Conservation (phyloP, 257 asterid species). For the Avicennia marina region DNA sequence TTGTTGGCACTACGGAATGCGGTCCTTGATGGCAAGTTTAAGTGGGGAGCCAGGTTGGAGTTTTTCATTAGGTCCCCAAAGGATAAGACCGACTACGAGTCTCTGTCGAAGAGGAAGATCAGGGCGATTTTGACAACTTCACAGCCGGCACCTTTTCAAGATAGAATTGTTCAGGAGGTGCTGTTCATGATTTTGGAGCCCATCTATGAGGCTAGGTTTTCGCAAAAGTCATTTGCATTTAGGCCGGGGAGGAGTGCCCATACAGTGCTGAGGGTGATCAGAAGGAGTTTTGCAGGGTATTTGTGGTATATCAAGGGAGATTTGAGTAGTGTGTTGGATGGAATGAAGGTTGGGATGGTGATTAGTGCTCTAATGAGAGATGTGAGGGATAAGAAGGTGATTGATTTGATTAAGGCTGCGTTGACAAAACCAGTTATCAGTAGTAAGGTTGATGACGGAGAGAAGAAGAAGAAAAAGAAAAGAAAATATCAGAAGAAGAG, state of each 20-base stretch:
- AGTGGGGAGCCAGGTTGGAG: constrained; percentile 95
- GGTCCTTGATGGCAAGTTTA: constrained; percentile 71
- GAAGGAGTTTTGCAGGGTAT: constrained; percentile 96
- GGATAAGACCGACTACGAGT: constrained; percentile 86
- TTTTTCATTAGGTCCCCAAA: constrained; percentile 78
- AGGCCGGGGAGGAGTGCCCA: constrained; percentile 95
- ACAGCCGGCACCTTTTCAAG: constrained; percentile 81
- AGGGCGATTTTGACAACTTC: constrained; percentile 79
- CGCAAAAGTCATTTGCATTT: constrained; percentile 85
- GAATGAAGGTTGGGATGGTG: constrained; percentile 90
- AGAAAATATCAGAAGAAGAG: constrained; percentile 93
- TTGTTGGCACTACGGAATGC: constrained; percentile 81
- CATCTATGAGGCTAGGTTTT: constrained; percentile 80
- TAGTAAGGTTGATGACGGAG: constrained; percentile 55
- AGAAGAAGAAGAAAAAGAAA: constrained; percentile 69
- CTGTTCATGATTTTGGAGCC: constrained; percentile 84
- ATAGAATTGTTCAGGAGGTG: constrained; percentile 88
- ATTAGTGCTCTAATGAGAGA: constrained; percentile 89
- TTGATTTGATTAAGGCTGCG: constrained; percentile 86
- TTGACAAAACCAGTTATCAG: constrained; percentile 75
- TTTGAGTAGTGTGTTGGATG: constrained; percentile 80
- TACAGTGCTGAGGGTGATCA: constrained; percentile 74
- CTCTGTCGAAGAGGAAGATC: constrained; percentile 85
- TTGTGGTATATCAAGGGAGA: constrained; percentile 96
- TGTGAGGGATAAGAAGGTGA: constrained; percentile 87